phyloP scores from a whole-genome alignment of 345 rosid species.

The Rhizophora apiculata region DNA sequence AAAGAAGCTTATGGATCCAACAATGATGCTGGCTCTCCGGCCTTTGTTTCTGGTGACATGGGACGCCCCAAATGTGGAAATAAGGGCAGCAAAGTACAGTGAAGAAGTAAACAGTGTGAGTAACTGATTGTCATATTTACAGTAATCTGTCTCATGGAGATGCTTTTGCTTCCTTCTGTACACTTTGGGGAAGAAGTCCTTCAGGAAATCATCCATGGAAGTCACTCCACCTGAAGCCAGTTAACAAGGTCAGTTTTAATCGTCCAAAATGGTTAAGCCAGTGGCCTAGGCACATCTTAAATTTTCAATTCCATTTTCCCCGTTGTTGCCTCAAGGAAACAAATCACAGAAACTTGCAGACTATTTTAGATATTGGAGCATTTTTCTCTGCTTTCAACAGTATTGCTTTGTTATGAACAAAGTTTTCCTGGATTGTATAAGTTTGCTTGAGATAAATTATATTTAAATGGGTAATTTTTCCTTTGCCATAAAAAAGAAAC shows the following conservation, averaged over 20 bases:
- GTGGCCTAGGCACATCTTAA: too few relatives aligned
- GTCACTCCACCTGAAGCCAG: slow-evolving; percentile 76
- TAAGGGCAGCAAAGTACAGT: slow-evolving; percentile 77
- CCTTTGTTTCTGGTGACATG: slow-evolving; percentile 61
- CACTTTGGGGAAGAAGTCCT: slow-evolving; percentile 62
- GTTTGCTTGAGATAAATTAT: too few relatives aligned
- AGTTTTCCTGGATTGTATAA: too few relatives aligned
- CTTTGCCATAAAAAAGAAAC: too few relatives aligned
- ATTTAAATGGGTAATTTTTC: too few relatives aligned
- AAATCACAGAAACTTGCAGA: too few relatives aligned
- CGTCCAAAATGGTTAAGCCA: too few relatives aligned
- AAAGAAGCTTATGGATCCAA: slow-evolving; percentile 78
- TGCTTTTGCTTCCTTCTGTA: slow-evolving; percentile 65
- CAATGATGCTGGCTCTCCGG: slow-evolving; percentile 63
- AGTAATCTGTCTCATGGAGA: slow-evolving; percentile 79
- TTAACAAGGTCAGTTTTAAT: neutral
- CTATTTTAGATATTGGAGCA: too few relatives aligned
- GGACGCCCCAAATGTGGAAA: slow-evolving; percentile 76
- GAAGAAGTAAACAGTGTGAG: slow-evolving; percentile 87
- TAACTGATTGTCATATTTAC: slow-evolving; percentile 78
- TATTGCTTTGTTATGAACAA: too few relatives aligned
- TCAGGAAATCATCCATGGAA: slow-evolving; percentile 96
- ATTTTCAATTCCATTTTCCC: too few relatives aligned
- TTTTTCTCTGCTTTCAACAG: too few relatives aligned
- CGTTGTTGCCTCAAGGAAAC: too few relatives aligned